These are phyloP conservation scores for Rubus idaeus DNA, from an alignment of 306 rosid genomes.

Conservation along the genomic window DNA sequence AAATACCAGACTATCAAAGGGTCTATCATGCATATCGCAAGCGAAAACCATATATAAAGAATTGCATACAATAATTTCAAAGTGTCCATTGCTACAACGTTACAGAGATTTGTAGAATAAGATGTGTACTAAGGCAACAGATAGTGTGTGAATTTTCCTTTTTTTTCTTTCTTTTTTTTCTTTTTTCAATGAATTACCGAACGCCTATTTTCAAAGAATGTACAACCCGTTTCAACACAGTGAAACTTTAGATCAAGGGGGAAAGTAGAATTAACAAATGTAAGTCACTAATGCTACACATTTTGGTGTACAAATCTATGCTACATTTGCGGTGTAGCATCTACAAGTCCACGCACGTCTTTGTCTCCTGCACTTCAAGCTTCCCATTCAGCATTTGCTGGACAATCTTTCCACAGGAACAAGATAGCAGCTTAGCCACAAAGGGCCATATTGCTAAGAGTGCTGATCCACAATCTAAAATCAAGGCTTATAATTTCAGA, in stretches of 20 bases:
- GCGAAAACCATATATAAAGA: too few species aligned
- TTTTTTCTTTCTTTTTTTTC: neutral
- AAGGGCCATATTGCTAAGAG: neutral
- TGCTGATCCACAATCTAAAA: neutral
- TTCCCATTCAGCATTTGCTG: neutral
- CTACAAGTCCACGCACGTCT: neutral
- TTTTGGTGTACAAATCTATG: neutral
- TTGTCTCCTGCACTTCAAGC: neutral
- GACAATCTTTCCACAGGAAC: neutral
- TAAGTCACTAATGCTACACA: neutral
- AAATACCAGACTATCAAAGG: too few species aligned
- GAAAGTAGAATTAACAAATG: neutral
- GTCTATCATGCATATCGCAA: too few species aligned
- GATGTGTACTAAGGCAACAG: too few species aligned
- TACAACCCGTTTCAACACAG: slow-evolving; percentile 1
- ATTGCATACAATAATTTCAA: too few species aligned
- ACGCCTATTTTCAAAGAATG: neutral
- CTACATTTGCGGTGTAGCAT: neutral
- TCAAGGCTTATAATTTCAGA: neutral
- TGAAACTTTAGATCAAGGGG: neutral
- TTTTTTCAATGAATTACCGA: neutral
- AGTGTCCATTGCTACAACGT: too few species aligned
- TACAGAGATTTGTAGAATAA: too few species aligned
- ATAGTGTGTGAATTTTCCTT: neutral
- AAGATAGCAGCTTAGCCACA: neutral